Evolutionary conservation across 257 asterid genomes (phyloP), one percentile per base, ranked within the genome.

Genomic region (Solanum verrucosum): DNA sequence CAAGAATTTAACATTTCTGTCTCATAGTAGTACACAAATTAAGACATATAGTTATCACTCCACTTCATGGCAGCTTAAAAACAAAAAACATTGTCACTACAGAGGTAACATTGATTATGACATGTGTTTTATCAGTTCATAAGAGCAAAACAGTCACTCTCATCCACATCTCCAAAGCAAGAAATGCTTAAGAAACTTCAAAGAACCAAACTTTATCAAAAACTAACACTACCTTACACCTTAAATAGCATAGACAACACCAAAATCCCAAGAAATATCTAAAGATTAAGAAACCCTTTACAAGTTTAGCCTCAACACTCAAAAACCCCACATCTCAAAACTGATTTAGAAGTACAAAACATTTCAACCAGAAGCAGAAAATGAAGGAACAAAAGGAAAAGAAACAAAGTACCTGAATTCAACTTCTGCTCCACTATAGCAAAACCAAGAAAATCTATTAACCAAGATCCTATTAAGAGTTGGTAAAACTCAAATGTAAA

Each of bases 321-420:
- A 25, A 89, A 73, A 73, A 89, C 56, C 79, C 90, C 87, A 88
- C 89, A 87, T 27, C 33, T 46, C 67, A 78, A 60, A 88, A 87
- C 84, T 49, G n/a, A 13, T 29, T 67, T 44, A 15, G 23, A 70
- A 44, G 18, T 18, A 74, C 75, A 49, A 20, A 27, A 56, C 4
- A 27, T 42, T 35, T 86, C 85, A 82, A 42, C 75, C 70, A 60
- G 52, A 82, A 89, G 73, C 89, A 60, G 18, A 35, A 87, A 81
- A 87, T 74, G 44, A 88, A 59, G 44, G 27, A 38, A 25, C 65
- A 68, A 3, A 84, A n/a, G 20, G 5, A 16, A 52, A 40, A 21
- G 72, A 59, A 79, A 46, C 29, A 14, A 85, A 77, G 87, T 68
- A 87, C 87, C 86, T 81, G 88, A 71, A 83, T 78, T 79, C 52